Percentiles rank a stretch among this genome's conserved stretches.
phyloP scores from a whole-genome alignment of 805 yeast genomes.

The Schwanniomyces polymorphus region DNA sequence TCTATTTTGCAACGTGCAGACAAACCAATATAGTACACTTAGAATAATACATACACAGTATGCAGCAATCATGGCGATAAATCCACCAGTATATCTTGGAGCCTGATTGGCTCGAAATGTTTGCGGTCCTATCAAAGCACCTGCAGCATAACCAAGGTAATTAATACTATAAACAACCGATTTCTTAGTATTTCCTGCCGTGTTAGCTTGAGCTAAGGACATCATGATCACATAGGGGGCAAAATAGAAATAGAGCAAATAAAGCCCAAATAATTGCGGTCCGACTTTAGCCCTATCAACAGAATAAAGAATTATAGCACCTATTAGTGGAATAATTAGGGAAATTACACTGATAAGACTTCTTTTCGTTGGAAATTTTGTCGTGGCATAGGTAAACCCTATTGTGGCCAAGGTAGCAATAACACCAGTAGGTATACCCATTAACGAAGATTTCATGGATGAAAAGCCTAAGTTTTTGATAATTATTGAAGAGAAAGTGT shows the following conservation, averaged over 20 bases:
- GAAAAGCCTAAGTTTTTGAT: constrained; percentile 24
- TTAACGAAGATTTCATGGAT: constrained; percentile 17
- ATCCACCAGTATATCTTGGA: constrained; percentile 20
- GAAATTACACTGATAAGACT: constrained; percentile 9
- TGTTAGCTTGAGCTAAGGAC: constrained; percentile 26
- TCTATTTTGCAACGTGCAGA: constrained; percentile 13
- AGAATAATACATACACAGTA: constrained; percentile 15
- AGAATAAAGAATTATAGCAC: constrained; percentile 18
- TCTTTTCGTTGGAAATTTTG: constrained; percentile 19
- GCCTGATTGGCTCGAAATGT: constrained; percentile 19
- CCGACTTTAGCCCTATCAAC: constrained; percentile 15
- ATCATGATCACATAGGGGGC: constrained; percentile 27
- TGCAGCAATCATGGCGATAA: constrained; percentile 17
- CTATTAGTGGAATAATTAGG: constrained; percentile 16
- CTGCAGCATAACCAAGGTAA: constrained; percentile 30
- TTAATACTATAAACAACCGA: constrained; percentile 32
- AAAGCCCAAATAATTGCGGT: constrained; percentile 22
- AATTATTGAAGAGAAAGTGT: constrained; percentile 28
- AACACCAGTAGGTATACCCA: constrained; percentile 28
- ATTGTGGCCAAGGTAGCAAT: constrained; percentile 29
- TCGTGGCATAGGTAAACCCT: constrained; percentile 29
- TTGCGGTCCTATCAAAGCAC: constrained; percentile 27
- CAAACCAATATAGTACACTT: constrained; percentile 13
- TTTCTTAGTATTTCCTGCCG: constrained; percentile 30
- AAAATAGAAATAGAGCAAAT: constrained; percentile 34